A percentile compares a stretch with the other conserved stretches of the same genome.
These are phyloP conservation scores for Stagonosporopsis tanaceti DNA, from an alignment of 2,329 filamentous ascomycete species.

Conservation along the genomic window DNA sequence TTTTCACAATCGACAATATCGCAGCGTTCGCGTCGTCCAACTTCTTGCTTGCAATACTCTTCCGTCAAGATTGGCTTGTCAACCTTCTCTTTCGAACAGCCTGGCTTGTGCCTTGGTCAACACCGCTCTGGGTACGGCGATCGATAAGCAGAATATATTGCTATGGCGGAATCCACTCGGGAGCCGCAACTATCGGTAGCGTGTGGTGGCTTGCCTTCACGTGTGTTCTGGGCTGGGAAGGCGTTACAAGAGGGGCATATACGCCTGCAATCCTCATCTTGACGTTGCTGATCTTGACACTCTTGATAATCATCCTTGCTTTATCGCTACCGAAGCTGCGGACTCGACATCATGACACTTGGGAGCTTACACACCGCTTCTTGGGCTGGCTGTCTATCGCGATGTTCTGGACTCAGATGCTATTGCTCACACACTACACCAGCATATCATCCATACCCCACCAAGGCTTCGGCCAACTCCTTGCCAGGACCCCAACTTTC, in stretches of 20 bases:
- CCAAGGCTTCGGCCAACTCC: background rate
- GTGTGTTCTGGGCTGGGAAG: constrained; percentile 39
- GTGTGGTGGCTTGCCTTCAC: constrained; percentile 56
- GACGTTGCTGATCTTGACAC: constrained; percentile 28
- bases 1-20: constrained; percentile 22
- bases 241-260: constrained; percentile 18
- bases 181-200: constrained; percentile 41
- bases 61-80: constrained; percentile 45
- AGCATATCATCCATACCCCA: background rate
- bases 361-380: constrained; percentile 48
- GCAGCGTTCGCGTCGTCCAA: constrained; percentile 47
- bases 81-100: constrained; percentile 41
- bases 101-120: constrained; percentile 40
- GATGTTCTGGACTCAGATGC: constrained; percentile 40
- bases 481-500: constrained; percentile 50
- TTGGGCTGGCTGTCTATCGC: constrained; percentile 42
- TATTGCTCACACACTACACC: constrained; percentile 26
- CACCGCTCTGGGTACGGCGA: constrained; percentile 35
- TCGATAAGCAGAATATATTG: constrained; percentile 40
- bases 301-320: constrained; percentile 35
- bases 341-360: constrained; percentile 38
- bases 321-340: constrained; percentile 38
- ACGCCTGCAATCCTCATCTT: constrained; percentile 27
- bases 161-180: constrained; percentile 48
- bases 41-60: constrained; percentile 36